Evolutionary conservation across 345 rosid genomes (phyloP).

Genomic region (Gossypium raimondii): DNA sequence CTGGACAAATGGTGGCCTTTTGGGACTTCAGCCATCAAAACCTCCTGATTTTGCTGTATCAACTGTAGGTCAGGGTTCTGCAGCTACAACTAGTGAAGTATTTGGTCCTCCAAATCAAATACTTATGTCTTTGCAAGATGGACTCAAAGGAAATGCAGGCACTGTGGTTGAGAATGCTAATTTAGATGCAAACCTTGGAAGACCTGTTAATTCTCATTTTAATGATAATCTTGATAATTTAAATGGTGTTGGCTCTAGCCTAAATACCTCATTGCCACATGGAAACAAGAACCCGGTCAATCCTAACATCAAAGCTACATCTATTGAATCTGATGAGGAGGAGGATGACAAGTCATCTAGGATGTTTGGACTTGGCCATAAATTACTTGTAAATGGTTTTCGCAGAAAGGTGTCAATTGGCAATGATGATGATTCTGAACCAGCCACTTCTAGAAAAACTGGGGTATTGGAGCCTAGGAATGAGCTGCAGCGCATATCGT

Average conservation of each 20-base stretch:
- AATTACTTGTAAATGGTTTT: slow-evolving; percentile 59
- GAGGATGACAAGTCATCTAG: slow-evolving; percentile 41
- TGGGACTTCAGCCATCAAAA: slow-evolving; percentile 89
- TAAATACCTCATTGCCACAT: slow-evolving; percentile 23
- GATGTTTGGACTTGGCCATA: slow-evolving; percentile 61
- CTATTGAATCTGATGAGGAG: slow-evolving; percentile 30
- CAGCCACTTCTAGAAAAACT: slow-evolving; percentile 30
- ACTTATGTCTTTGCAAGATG: slow-evolving; percentile 14
- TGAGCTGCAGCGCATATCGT: slow-evolving; percentile 23
- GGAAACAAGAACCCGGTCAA: slow-evolving; percentile 26
- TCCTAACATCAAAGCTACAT: slow-evolving; percentile 26
- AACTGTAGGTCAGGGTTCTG: slow-evolving; percentile 28
- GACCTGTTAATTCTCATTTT: slow-evolving; percentile 23
- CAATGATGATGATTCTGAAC: slow-evolving; percentile 36
- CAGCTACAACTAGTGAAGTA: slow-evolving; percentile 23
- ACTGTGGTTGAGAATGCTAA: slow-evolving; percentile 27
- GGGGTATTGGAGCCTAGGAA: slow-evolving; percentile 28
- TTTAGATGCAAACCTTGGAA: slow-evolving; percentile 31
- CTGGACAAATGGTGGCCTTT: slow-evolving; percentile 93
- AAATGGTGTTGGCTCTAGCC: slow-evolving; percentile 22
- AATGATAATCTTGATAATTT: slow-evolving; percentile 24
- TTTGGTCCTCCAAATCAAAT: slow-evolving; percentile 19
- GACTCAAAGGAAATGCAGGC: slow-evolving; percentile 28
- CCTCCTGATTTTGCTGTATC: slow-evolving; percentile 79
- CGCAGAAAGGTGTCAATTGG: slow-evolving; percentile 43